Evolutionary conservation across 768 basidiomycete species (phyloP).

Genomic region (Termitomyces sp.): DNA sequence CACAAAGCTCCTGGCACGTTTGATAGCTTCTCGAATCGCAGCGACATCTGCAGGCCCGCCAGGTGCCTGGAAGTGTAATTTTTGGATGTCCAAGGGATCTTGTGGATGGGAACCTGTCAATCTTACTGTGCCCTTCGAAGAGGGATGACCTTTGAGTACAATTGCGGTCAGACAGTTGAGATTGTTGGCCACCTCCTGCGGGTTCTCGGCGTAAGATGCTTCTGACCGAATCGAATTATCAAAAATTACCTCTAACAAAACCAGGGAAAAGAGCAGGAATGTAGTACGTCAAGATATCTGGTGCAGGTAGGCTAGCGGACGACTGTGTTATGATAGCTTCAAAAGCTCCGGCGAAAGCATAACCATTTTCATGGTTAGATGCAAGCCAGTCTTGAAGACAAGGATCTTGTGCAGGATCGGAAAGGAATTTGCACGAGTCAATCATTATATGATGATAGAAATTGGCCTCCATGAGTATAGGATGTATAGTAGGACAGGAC

Average conservation of each 20-base stretch:
- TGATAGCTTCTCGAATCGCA: slow-evolving; percentile 23
- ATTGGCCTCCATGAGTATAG: too few species aligned
- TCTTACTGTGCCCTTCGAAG: slow-evolving; percentile 25
- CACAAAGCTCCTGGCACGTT: slow-evolving; percentile 19
- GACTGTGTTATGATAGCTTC: slow-evolving; percentile 21
- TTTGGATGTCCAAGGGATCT: slow-evolving; percentile 26
- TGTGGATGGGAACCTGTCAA: slow-evolving; percentile 28
- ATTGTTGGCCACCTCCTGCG: slow-evolving; percentile 19
- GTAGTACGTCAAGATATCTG: slow-evolving; percentile 25
- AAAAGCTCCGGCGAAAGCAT: slow-evolving; percentile 22
- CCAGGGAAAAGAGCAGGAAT: slow-evolving; percentile 19
- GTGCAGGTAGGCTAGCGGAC: slow-evolving; percentile 16
- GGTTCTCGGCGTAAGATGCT: neutral
- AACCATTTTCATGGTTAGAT: slow-evolving; percentile 20
- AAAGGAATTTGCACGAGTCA: slow-evolving; percentile 24
- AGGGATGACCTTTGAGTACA: slow-evolving; percentile 25
- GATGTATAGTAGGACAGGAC: too few species aligned
- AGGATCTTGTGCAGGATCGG: slow-evolving; percentile 24
- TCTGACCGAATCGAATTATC: neutral
- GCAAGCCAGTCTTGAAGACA: slow-evolving; percentile 25
- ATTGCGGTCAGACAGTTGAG: slow-evolving; percentile 22
- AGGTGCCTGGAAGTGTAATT: slow-evolving; percentile 25
- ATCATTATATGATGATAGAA: too few species aligned
- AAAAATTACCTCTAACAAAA: neutral
- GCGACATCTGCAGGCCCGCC: slow-evolving; percentile 20